Conservation (phyloP, 352 stramenopile genomes). For the Pythium dissotocum region DNA sequence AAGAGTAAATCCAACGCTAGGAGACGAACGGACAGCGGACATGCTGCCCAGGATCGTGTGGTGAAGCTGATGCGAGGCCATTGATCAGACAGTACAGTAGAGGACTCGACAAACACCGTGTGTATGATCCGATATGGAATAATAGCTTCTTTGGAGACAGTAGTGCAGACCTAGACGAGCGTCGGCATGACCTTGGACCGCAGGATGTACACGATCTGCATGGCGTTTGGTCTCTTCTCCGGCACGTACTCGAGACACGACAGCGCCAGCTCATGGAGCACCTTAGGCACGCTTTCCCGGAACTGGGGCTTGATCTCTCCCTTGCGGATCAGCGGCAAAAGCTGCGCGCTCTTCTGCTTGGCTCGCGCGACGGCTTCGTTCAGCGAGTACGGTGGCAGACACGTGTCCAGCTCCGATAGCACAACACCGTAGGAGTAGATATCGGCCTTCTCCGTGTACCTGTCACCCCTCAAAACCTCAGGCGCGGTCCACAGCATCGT, state of each 20-base stretch:
- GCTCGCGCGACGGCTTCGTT: constrained; percentile 23
- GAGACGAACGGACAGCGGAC: too few relatives aligned
- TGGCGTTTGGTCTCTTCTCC: constrained; percentile 24
- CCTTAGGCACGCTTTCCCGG: constrained; percentile 34
- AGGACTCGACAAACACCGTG: background rate
- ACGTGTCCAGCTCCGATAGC: constrained; percentile 28
- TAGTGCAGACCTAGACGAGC: constrained; percentile 4
- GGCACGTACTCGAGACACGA: constrained; percentile 19
- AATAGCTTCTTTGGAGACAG: too few relatives aligned
- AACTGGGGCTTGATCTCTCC: constrained; percentile 46
- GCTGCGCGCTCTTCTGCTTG: constrained; percentile 26
- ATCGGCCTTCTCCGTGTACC: constrained; percentile 10
- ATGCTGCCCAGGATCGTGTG: too few relatives aligned
- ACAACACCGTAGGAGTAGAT: constrained; percentile 32
- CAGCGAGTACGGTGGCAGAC: constrained; percentile 30
- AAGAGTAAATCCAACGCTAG: too few relatives aligned
- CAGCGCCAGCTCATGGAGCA: constrained; percentile 13
- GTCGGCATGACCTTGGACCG: constrained; percentile 25
- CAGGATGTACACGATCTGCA: constrained; percentile 30
- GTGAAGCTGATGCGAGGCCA: too few relatives aligned
- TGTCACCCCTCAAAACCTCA: constrained; percentile 13
- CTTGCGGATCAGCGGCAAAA: constrained; percentile 25
- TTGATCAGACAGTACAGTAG: too few relatives aligned
- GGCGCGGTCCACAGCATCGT: constrained; percentile 14
- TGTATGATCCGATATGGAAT: constrained; percentile 12